These are phyloP conservation scores for Aspergillus ibericus DNA, from an alignment of 2,329 filamentous ascomycete genomes.

Conservation along the genomic window DNA sequence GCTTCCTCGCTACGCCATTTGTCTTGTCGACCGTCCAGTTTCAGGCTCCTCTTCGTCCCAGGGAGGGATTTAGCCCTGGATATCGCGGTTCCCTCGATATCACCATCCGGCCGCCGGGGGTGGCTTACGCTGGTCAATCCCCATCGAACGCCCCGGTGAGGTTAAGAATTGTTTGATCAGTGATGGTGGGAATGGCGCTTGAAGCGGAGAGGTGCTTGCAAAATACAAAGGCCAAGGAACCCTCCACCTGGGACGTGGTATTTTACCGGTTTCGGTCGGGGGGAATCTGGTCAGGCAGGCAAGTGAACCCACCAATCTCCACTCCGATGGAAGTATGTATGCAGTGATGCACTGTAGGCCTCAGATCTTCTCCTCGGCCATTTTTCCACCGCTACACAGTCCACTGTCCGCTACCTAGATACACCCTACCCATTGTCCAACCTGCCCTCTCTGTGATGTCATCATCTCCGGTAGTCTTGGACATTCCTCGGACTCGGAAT, in stretches of 20 bases:
- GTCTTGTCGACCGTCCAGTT: background rate
- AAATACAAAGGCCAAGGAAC: background rate
- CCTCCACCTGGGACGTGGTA: background rate
- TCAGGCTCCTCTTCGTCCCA: background rate
- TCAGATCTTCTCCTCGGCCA: background rate
- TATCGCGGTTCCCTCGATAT: slow-evolving; percentile 19
- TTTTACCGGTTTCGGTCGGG: background rate
- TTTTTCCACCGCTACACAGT: background rate
- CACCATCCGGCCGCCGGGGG: slow-evolving; percentile 12
- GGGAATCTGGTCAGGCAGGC: background rate
- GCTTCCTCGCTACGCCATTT: background rate
- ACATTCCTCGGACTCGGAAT: background rate
- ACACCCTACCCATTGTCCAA: background rate
- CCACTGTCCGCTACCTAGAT: background rate
- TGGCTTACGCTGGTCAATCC: slow-evolving; percentile 5
- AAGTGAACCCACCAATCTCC: background rate
- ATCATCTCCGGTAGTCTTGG: background rate
- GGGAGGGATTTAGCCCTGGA: slow-evolving; percentile 13
- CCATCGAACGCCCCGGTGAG: slow-evolving; percentile 4
- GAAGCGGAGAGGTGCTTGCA: background rate
- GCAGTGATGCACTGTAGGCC: background rate
- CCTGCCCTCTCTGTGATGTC: background rate
- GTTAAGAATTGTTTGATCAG: background rate
- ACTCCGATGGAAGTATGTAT: background rate
- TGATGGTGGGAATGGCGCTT: background rate